These are phyloP conservation scores for Stephanodiscus minutulus DNA, from an alignment of 108 stramenopile species.

Conservation along the genomic window DNA sequence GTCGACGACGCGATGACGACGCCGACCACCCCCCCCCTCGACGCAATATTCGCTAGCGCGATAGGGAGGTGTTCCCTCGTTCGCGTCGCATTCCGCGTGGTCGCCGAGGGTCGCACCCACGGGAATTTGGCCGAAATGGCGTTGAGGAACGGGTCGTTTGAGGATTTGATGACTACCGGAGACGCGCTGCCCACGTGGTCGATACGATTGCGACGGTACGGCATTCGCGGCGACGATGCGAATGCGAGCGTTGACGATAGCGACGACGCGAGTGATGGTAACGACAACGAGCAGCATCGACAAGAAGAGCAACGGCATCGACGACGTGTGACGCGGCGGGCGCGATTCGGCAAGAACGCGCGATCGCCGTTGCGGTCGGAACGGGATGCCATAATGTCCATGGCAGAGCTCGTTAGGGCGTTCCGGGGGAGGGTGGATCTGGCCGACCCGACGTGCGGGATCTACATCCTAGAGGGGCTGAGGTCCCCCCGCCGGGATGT, in stretches of 20 bases:
- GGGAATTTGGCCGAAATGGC: constrained; percentile 45
- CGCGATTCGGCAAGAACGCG: constrained; percentile 69
- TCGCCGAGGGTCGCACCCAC: constrained; percentile 48
- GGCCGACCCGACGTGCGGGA: constrained; percentile 63
- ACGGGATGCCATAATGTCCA: constrained; percentile 54
- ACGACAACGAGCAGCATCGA: not conserved
- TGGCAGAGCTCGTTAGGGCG: constrained; percentile 55
- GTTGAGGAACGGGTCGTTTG: constrained; percentile 52
- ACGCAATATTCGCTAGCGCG: constrained; percentile 29
- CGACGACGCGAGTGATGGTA: constrained; percentile 24
- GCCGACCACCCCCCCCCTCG: not conserved
- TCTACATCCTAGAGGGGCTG: constrained; percentile 84
- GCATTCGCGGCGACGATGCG: not conserved
- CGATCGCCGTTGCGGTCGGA: constrained; percentile 71
- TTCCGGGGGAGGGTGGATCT: constrained; percentile 77
- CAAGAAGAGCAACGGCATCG: not conserved
- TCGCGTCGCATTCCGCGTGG: constrained; percentile 63
- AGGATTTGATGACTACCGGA: constrained; percentile 51
- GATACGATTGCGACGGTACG: constrained; percentile 75
- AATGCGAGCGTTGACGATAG: not conserved
- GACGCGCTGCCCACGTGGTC: constrained; percentile 64
- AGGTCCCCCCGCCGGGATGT: not conserved
- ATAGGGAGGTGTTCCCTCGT: constrained; percentile 73
- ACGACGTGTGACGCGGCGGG: constrained; percentile 1
- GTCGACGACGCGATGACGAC: not conserved